A percentile compares a stretch with the other conserved stretches of the same genome.
These are phyloP conservation scores for Paramecium tetraurelia DNA, from an alignment of 73 alveolate genomes.

Conservation along the genomic window DNA sequence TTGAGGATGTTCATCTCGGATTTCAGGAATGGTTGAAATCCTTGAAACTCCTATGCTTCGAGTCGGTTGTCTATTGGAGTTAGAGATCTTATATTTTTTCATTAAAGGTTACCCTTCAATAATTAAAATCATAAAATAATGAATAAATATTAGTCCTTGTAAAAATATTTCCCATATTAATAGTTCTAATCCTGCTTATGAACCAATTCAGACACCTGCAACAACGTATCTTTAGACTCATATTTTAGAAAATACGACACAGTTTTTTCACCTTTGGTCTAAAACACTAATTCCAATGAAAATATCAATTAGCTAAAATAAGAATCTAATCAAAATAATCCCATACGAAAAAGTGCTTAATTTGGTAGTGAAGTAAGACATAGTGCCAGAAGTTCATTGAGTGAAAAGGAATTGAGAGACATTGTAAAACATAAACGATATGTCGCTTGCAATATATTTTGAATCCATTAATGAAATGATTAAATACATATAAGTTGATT, in stretches of 20 bases:
- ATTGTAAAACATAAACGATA: neutral
- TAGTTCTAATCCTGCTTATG: neutral
- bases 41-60: neutral
- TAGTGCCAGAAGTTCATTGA: neutral
- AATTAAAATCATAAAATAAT: neutral
- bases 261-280: neutral
- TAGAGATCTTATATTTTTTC: neutral
- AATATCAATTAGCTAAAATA: neutral
- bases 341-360: neutral
- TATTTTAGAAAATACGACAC: neutral
- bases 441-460: neutral
- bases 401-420: conserved; percentile 29
- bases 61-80: neutral
- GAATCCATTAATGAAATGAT: neutral
- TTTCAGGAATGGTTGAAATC: neutral
- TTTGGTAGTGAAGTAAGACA: neutral
- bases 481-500: neutral
- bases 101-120: neutral
- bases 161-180: neutral
- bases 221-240: neutral
- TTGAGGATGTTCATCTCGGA: neutral
- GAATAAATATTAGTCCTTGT: neutral
- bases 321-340: neutral
- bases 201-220: neutral
- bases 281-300: neutral